Conservation (phyloP, 2,329 filamentous ascomycete species). For the Cladosporium halotolerans region DNA sequence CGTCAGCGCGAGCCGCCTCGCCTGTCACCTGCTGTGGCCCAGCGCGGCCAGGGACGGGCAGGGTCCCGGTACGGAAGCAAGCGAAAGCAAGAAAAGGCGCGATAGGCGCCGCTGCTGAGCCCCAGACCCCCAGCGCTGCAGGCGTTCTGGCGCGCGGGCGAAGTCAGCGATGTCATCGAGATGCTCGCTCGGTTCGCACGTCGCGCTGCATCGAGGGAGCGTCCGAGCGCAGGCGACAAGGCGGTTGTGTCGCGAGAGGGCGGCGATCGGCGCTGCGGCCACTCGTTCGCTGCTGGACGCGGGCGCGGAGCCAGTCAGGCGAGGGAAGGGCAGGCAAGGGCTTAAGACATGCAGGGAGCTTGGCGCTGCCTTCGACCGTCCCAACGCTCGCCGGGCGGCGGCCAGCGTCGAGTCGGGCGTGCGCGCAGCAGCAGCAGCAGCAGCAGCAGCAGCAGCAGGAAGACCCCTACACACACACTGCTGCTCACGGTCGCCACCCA, state of each 20-base stretch:
- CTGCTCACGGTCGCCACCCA: too few species aligned
- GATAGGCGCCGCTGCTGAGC: constrained; percentile 4
- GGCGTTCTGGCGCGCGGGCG: too few species aligned
- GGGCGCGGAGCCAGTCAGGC: too few species aligned
- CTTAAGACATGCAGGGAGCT: constrained; percentile 4
- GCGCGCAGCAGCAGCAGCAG: too few species aligned
- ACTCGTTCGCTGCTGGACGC: background rate
- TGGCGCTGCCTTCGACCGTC: background rate
- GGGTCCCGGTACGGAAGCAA: constrained; percentile 5
- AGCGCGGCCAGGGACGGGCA: constrained; percentile 6
- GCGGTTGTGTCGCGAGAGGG: background rate
- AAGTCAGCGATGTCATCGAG: too few species aligned
- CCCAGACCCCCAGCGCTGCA: too few species aligned
- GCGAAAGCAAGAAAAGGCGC: constrained; percentile 5
- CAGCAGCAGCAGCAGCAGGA: too few species aligned
- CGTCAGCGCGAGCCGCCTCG: background rate
- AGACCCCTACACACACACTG: too few species aligned
- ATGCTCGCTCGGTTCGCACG: too few species aligned
- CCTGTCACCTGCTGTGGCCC: background rate
- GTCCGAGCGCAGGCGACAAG: background rate
- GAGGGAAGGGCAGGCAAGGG: background rate
- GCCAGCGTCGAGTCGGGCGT: too few species aligned
- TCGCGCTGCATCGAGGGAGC: too few species aligned
- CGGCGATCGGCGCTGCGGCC: background rate
- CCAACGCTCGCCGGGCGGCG: too few species aligned